Base-by-base conservation (phyloP, 192 early-diverging fungal species). In the Diversispora epigaea region DNA sequence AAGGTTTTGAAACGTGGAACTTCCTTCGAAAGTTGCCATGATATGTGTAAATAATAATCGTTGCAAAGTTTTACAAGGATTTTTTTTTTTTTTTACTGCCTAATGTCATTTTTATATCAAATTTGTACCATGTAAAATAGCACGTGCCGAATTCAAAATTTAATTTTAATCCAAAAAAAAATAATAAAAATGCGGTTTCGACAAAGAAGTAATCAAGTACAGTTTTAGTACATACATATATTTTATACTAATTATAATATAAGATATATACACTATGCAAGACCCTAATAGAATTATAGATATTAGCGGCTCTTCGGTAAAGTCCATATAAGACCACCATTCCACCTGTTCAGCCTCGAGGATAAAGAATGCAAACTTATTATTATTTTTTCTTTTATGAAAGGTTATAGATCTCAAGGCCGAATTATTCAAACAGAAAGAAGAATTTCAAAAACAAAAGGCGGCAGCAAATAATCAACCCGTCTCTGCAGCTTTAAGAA, bases 371-470 rank as follows among this genome's bases (percentile, higher is more conserved):
- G 25, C 25, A 32, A 32, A 32, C 25, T 32, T 0, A 32, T 32
- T 32, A 32, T 17, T 14, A 10, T 70, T 72, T 10, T 12, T 68
- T 39, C n/a, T 40, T 6, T 21, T 43, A 43, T 32, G 3, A 63
- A 22, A 75, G 73, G 60, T 75, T 25, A 25, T 75, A 61, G 73
- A 75, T 64, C 47, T 75, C 7, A 75, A 75, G 22, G 73, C 73
- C 3, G 73, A 75, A 64, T 45, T 75, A 19, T 75, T 64, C 60
- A 75, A 75, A 41, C 46, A 75, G 39, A 65, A 65, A 75, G 73
- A 75, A 64, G 73, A 75, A 15, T 75, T 75, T 39, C 41, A 75
- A 55, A 62, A 54, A 15, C 60, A 75, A 75, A 75, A 75, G 10
- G 61, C 17, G 15, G 3, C 44, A 46, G 73, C 61, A 4, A 56